Evolutionary conservation across 495 filamentous ascomycete species (phyloP).

Genomic region (Penicillium pulvis): DNA sequence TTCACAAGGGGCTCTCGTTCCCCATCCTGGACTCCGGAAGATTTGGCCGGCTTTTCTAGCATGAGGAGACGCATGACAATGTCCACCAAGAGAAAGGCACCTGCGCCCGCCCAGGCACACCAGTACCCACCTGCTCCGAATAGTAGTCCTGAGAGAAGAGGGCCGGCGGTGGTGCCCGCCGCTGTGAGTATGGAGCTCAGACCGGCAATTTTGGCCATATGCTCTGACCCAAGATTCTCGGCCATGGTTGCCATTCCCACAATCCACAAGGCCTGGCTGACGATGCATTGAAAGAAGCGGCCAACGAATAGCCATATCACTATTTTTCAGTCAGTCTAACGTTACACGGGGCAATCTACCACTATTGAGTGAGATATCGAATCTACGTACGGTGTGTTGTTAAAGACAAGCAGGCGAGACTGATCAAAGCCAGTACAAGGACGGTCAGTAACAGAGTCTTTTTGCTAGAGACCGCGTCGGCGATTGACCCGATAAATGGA

Average conservation of each 20-base stretch:
- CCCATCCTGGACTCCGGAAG: background rate
- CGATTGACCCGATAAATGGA: conserved; percentile 22
- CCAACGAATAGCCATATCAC: conserved; percentile 29
- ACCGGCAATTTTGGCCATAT: conserved; percentile 33
- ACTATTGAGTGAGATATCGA: background rate
- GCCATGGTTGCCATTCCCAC: conserved; percentile 33
- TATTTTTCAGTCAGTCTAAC: conserved; percentile 11
- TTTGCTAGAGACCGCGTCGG: conserved; percentile 23
- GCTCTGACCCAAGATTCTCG: conserved; percentile 28
- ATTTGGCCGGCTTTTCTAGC: conserved; percentile 25
- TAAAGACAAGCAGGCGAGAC: conserved; percentile 20
- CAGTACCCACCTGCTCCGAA: conserved; percentile 34
- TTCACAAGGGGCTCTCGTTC: conserved; percentile 10
- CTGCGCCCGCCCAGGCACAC: conserved; percentile 28
- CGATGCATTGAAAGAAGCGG: conserved; percentile 32
- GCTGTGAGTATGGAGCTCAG: conserved; percentile 18
- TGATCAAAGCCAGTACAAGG: conserved; percentile 20
- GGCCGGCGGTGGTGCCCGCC: conserved; percentile 27
- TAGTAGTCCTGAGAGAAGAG: conserved; percentile 26
- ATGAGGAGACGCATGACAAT: conserved; percentile 35
- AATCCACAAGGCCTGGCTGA: conserved; percentile 31
- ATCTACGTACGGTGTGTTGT: conserved; percentile 19
- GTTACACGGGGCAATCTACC: background rate
- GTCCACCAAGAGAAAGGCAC: conserved; percentile 27
- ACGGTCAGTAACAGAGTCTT: conserved; percentile 21